These are phyloP conservation scores for Mikania micrantha DNA, from an alignment of 129 eudicot species.

Conservation along the genomic window DNA sequence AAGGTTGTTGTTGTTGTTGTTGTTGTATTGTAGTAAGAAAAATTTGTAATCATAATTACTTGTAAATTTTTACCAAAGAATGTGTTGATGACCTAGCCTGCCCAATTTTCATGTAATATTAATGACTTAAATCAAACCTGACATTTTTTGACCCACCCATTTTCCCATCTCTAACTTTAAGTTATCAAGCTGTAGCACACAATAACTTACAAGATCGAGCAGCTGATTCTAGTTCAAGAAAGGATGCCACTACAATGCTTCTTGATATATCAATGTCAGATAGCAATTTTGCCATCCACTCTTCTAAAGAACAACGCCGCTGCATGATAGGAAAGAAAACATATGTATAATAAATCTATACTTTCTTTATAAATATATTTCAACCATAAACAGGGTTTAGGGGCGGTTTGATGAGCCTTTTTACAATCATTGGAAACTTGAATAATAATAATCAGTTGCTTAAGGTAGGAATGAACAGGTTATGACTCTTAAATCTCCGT, in stretches of 20 bases:
- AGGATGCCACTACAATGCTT: conserved; percentile 83
- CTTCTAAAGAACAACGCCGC: conserved; percentile 85
- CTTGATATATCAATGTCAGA: conserved; percentile 88
- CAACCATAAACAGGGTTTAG: background rate
- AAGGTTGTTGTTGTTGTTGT: no score
- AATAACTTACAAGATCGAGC: conserved; percentile 83
- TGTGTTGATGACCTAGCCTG: background rate
- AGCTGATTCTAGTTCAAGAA: conserved; percentile 94
- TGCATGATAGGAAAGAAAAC: conserved; percentile 27
- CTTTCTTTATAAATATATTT: background rate
- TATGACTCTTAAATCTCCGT: background rate
- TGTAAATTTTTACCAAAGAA: background rate
- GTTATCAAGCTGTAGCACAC: conserved; percentile 13
- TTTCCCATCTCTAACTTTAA: background rate
- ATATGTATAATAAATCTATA: background rate
- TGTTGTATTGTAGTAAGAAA: background rate
- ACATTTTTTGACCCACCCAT: background rate
- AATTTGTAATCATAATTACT: background rate
- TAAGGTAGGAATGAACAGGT: background rate
- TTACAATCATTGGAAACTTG: background rate
- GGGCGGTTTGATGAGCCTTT: background rate
- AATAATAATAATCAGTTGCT: background rate
- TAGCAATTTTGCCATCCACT: conserved; percentile 79
- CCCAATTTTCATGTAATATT: background rate
- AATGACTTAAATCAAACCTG: background rate